Conservation (phyloP, 139 green algal genomes). For the Micromonas commoda region DNA sequence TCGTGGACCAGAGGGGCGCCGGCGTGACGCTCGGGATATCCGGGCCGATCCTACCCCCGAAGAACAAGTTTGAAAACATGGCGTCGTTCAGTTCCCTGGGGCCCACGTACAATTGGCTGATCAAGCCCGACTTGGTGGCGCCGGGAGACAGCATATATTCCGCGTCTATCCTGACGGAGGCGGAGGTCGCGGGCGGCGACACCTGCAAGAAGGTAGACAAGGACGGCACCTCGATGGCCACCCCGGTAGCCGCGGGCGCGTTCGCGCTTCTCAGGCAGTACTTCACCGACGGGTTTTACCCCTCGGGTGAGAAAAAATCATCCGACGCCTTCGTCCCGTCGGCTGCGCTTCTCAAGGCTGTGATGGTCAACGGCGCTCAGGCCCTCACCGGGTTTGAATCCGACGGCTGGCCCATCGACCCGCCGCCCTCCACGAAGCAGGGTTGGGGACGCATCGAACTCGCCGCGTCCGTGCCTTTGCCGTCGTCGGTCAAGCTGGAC, state of each 20-base stretch:
- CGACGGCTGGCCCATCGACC: conserved; percentile 16
- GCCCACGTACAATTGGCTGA: conserved; percentile 42
- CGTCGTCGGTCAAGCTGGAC: neutral
- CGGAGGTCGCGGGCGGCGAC: neutral
- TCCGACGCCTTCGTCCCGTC: conserved; percentile 15
- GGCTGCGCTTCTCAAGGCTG: conserved; percentile 20
- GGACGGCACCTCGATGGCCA: conserved; percentile 86
- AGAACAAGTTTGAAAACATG: conserved; percentile 28
- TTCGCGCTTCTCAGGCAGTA: conserved; percentile 48
- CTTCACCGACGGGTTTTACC: conserved; percentile 48
- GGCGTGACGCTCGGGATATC: neutral
- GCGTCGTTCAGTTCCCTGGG: conserved; percentile 41
- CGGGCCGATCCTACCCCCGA: neutral
- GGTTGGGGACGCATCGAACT: conserved; percentile 24
- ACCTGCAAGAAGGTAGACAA: conserved; percentile 12
- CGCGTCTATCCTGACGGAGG: neutral
- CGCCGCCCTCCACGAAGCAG: conserved; percentile 15
- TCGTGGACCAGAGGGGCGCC: neutral
- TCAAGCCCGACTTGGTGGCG: conserved; percentile 48
- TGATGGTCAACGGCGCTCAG: conserved; percentile 32
- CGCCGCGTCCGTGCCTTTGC: neutral
- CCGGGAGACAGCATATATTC: conserved; percentile 32
- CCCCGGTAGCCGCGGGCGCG: conserved; percentile 56
- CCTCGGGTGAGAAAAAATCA: conserved; percentile 11
- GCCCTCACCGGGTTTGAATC: conserved; percentile 20